Conservation (phyloP, 2,329 filamentous ascomycete genomes). For the Xylaria sp. region DNA sequence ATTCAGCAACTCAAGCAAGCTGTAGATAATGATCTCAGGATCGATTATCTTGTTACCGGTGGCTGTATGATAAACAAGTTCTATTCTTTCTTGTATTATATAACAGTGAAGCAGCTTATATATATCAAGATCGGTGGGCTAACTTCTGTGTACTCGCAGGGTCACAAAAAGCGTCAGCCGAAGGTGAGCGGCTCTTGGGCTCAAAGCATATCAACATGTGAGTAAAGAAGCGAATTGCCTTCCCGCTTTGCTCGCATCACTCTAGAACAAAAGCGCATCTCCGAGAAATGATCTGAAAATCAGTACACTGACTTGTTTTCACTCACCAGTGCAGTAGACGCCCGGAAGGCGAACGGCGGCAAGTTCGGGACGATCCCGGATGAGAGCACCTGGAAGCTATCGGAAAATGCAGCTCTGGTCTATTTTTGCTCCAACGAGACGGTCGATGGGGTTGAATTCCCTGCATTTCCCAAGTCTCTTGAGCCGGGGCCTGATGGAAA, state of each 20-base stretch:
- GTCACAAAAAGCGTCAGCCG: constrained; percentile 86
- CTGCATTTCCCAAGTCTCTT: constrained; percentile 68
- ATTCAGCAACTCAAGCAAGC: constrained; percentile 55
- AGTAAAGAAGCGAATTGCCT: not conserved
- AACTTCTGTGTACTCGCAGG: too few species aligned
- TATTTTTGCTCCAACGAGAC: constrained; percentile 97
- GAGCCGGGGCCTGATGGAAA: constrained; percentile 63
- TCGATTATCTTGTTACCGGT: constrained; percentile 90
- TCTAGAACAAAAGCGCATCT: too few species aligned
- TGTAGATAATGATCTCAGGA: constrained; percentile 71
- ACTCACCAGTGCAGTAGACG: constrained; percentile 62
- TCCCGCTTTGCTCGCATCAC: not conserved
- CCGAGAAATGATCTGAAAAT: not conserved
- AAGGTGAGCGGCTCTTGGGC: constrained; percentile 78
- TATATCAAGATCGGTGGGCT: too few species aligned
- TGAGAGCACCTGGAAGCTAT: constrained; percentile 74
- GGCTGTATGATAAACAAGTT: too few species aligned
- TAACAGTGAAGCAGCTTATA: too few species aligned
- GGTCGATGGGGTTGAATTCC: constrained; percentile 91
- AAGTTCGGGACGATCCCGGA: constrained; percentile 86
- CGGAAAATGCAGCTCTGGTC: constrained; percentile 71
- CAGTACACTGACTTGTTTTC: not conserved
- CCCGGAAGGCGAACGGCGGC: constrained; percentile 67
- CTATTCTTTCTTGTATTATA: too few species aligned
- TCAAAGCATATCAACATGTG: constrained; percentile 76